Evolutionary conservation across 768 basidiomycete genomes (phyloP).

Genomic region (Pleurotus djamor): DNA sequence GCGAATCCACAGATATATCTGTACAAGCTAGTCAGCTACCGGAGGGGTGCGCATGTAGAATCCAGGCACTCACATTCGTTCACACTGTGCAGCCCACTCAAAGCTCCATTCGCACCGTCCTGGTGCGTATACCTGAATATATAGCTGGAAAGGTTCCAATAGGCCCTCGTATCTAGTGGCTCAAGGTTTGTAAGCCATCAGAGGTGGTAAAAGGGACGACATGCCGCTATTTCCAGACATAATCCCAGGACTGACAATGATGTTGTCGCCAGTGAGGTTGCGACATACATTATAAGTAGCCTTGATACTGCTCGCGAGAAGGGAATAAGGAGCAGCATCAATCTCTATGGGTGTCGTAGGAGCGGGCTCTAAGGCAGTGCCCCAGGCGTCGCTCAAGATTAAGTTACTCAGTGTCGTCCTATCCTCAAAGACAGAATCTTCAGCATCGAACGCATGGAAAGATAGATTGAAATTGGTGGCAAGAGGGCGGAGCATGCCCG

Average conservation of each 20-base stretch:
- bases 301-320: slow-evolving; percentile 42
- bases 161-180: slow-evolving; percentile 30
- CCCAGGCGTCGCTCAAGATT: slow-evolving; percentile 34
- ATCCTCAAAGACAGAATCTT: background rate
- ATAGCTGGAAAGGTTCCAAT: slow-evolving; percentile 27
- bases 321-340: slow-evolving; percentile 21
- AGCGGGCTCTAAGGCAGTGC: slow-evolving; percentile 44
- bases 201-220: slow-evolving; percentile 9
- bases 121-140: slow-evolving; percentile 51
- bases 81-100: slow-evolving; percentile 43
- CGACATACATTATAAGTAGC: slow-evolving; percentile 31
- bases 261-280: slow-evolving; percentile 11
- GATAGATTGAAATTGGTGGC: slow-evolving; percentile 36
- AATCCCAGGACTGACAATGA: slow-evolving; percentile 25
- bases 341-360: slow-evolving; percentile 35
- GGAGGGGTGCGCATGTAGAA: too few relatives aligned
- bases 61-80: slow-evolving; percentile 40
- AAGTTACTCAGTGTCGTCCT: slow-evolving; percentile 24
- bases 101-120: slow-evolving; percentile 10
- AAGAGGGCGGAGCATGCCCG: slow-evolving; percentile 26
- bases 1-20: slow-evolving; percentile 28
- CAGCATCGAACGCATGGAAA: slow-evolving; percentile 33
- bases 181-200: background rate
- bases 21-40: background rate
- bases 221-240: slow-evolving; percentile 34